A percentile compares a stretch with the other conserved stretches of the same genome.
phyloP scores from a whole-genome alignment of 169 alveolate species.

The Babesia bigemina region DNA sequence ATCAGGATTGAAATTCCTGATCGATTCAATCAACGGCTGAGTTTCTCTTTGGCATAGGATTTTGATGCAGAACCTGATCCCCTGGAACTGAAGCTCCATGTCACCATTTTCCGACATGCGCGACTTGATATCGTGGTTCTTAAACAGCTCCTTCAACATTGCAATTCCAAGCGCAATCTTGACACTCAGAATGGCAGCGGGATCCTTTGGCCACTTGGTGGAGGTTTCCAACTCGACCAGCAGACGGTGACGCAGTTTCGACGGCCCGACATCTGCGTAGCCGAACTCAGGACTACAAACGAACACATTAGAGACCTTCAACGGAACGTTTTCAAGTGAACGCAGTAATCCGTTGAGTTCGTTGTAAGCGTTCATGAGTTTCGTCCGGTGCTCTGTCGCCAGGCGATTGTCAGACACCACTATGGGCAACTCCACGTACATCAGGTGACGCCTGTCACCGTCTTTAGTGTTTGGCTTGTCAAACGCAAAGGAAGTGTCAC shows the following conservation, averaged over 20 bases:
- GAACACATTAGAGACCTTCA: constrained; percentile 39
- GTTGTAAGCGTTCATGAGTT: constrained; percentile 42
- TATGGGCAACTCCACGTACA: constrained; percentile 4
- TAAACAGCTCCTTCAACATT: constrained; percentile 34
- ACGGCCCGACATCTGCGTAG: constrained; percentile 32
- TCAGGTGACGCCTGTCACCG: not conserved
- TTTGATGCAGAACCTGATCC: constrained; percentile 1
- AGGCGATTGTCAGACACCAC: constrained; percentile 14
- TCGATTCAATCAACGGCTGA: not conserved
- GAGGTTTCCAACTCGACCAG: constrained; percentile 32
- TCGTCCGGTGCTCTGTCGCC: constrained; percentile 25
- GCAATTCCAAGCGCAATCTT: constrained; percentile 26
- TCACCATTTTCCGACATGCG: constrained; percentile 24
- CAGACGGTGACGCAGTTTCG: constrained; percentile 1
- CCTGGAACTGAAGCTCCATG: constrained; percentile 24
- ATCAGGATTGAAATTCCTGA: constrained; percentile 12
- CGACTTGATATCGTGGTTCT: constrained; percentile 17
- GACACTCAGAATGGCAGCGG: constrained; percentile 1
- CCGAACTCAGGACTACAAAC: constrained; percentile 22
- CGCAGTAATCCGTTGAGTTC: constrained; percentile 44
- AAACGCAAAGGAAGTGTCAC: not conserved
- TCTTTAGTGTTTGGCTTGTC: too few species aligned
- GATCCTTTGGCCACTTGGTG: constrained; percentile 39
- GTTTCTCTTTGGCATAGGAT: constrained; percentile 30
- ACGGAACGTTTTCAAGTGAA: constrained; percentile 43